phyloP scores from a whole-genome alignment of 352 stramenopile species.

The Thalassiosira delicatula region DNA sequence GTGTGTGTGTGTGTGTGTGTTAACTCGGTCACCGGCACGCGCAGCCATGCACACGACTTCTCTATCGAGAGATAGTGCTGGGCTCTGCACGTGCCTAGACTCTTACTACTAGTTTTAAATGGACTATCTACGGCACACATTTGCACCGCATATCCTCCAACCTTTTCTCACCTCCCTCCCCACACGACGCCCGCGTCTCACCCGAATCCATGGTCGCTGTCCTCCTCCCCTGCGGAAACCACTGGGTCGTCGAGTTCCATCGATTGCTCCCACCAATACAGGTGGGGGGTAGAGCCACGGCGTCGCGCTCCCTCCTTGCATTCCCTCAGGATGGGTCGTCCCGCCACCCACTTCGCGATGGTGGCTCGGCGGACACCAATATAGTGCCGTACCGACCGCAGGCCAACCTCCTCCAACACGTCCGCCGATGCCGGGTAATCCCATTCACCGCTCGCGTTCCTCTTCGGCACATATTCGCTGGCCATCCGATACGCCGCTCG shows the following conservation, averaged over 20 bases:
- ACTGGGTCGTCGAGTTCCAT: slow-evolving; percentile 6
- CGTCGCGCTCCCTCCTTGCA: slow-evolving; percentile 1
- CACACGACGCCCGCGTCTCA: too few species aligned
- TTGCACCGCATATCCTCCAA: too few species aligned
- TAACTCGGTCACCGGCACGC: too few species aligned
- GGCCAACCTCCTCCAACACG: slow-evolving; percentile 21
- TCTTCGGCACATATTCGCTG: neutral
- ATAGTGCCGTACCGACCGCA: slow-evolving; percentile 24
- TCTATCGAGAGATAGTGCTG: too few species aligned
- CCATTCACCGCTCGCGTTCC: slow-evolving; percentile 14
- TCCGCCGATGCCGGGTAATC: slow-evolving; percentile 9
- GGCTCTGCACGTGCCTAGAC: too few species aligned
- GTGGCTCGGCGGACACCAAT: slow-evolving; percentile 17
- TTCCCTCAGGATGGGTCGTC: slow-evolving; percentile 18
- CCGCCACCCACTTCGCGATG: slow-evolving; percentile 21
- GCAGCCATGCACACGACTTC: too few species aligned
- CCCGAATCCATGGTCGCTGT: too few species aligned
- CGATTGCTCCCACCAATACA: slow-evolving; percentile 21
- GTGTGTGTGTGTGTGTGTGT: too few species aligned
- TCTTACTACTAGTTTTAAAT: too few species aligned
- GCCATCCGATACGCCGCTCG: slow-evolving; percentile 20
- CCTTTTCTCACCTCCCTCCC: too few species aligned
- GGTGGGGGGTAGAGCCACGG: slow-evolving; percentile 7
- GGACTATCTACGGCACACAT: too few species aligned
- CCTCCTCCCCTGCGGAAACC: too few species aligned